These are phyloP conservation scores for Gonapodya sp. DNA, from an alignment of 192 early-diverging fungal genomes.

Conservation along the genomic window DNA sequence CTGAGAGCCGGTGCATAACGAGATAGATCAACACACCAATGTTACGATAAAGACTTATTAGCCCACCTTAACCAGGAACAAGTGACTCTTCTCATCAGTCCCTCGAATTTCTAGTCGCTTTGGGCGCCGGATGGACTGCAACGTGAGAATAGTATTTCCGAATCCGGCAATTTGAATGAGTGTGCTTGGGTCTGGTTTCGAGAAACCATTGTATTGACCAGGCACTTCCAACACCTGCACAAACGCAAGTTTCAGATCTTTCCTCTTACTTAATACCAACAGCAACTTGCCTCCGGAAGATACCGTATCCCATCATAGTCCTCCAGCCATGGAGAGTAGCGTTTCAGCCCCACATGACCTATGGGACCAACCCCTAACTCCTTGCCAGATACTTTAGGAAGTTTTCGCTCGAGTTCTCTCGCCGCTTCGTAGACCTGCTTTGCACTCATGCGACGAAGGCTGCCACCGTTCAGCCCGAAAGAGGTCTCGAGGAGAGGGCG, in stretches of 20 bases:
- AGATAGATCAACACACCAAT: slow-evolving; percentile 6
- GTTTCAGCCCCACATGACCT: slow-evolving; percentile 36
- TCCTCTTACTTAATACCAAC: neutral
- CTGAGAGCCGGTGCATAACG: slow-evolving; percentile 20
- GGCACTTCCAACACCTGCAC: slow-evolving; percentile 56
- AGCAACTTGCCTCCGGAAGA: neutral
- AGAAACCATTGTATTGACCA: slow-evolving; percentile 56
- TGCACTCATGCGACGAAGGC: neutral
- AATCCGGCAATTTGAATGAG: slow-evolving; percentile 56
- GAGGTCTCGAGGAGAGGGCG: neutral
- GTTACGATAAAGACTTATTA: neutral
- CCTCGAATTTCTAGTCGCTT: slow-evolving; percentile 61
- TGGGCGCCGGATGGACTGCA: slow-evolving; percentile 62
- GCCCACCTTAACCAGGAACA: slow-evolving; percentile 61
- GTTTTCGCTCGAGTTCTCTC: neutral
- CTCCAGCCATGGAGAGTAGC: slow-evolving; percentile 58
- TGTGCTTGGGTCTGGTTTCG: slow-evolving; percentile 38
- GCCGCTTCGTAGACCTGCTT: neutral
- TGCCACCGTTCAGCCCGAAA: neutral
- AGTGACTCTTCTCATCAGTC: slow-evolving; percentile 61
- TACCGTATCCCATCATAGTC: slow-evolving; percentile 13
- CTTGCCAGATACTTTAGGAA: neutral
- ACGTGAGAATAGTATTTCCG: slow-evolving; percentile 48
- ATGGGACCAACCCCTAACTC: neutral
- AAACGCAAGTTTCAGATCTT: neutral